Base-by-base conservation (phyloP, 106 monocot species). In the Phalaenopsis equestris region DNA sequence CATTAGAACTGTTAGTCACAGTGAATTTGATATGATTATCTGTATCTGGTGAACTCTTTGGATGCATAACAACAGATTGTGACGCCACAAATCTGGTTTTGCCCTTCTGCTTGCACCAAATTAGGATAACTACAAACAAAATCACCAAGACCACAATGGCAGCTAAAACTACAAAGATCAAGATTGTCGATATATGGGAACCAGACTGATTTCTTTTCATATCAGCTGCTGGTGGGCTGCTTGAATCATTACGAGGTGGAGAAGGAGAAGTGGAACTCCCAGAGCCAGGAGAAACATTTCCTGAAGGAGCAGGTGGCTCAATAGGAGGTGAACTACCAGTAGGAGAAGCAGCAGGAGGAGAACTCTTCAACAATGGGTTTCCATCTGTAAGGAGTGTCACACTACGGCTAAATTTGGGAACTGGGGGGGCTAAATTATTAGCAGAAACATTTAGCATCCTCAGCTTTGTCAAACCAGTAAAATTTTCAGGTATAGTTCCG, bases 401-500 rank as follows among this genome's bases (percentile, higher is more conserved):
- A 72, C 80, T 56, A 39, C 36, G 80, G 23, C 70, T 46, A 57
- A 91, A 91, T 30, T 80, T 78, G 41, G 91, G 91, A 61, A 91
- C n/a, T 4, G 91, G 91, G 55, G 88, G 91, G 15, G 12, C 12
- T 4, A 91, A 82, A 81, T 91, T 88, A 67, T 91, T 91, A 42
- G 70, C 46, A 23, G 86, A 84, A 78, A 91, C 80, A 86, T 91
- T 88, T 48, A 91, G 43, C 84, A 88, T 24, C 64, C 55, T 82
- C 68, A 91, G 79, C 12, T 43, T 84, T 80, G 64, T 73, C 80
- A 91, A 83, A 17, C 73, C 65, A 36, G 88, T 81, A 9, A 91
- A 57, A 56, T 58, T 83, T 42, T 14, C 42, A 42, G 91, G 91
- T 55, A 91, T 86, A 8, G 75, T 79, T 14, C 91, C 91, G 48